Percentiles rank a stretch among this genome's conserved stretches.
These are phyloP conservation scores for Emmonsiellopsis sp. DNA, from an alignment of 2,329 filamentous ascomycete genomes.

Conservation along the genomic window DNA sequence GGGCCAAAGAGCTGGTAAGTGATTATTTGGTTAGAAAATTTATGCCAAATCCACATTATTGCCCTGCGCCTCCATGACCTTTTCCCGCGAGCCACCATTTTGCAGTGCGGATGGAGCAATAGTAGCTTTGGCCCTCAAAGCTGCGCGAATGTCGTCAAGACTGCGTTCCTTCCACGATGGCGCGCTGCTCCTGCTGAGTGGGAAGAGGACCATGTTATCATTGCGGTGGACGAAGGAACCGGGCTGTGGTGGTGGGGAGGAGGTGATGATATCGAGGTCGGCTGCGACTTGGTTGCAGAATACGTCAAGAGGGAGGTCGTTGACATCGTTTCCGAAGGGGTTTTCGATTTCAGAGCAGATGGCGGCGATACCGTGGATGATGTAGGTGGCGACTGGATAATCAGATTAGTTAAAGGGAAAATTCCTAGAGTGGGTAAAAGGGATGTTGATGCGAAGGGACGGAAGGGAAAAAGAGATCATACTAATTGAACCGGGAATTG, in stretches of 20 bases:
- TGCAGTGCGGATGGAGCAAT: slow-evolving; percentile 6
- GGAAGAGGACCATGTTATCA: slow-evolving; percentile 49
- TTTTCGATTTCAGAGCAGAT: slow-evolving; percentile 81
- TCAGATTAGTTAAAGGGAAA: not conserved
- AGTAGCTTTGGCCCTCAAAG: slow-evolving; percentile 28
- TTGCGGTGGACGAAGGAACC: slow-evolving; percentile 43
- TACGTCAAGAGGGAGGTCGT: slow-evolving; percentile 66
- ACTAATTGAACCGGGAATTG: slow-evolving; percentile 65
- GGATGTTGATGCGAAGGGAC: not conserved
- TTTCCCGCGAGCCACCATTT: slow-evolving; percentile 5
- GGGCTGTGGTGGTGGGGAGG: slow-evolving; percentile 43
- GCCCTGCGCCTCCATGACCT: slow-evolving; percentile 4
- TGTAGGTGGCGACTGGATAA: slow-evolving; percentile 56
- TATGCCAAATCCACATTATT: not conserved
- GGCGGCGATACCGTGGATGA: slow-evolving; percentile 66
- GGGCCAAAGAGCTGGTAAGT: not conserved
- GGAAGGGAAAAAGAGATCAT: slow-evolving; percentile 6
- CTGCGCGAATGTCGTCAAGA: slow-evolving; percentile 38
- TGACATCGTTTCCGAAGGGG: slow-evolving; percentile 75
- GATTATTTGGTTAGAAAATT: not conserved
- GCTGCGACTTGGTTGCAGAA: slow-evolving; percentile 67
- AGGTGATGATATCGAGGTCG: slow-evolving; percentile 66
- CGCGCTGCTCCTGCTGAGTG: slow-evolving; percentile 43
- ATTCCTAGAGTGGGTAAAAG: not conserved
- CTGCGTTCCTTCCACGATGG: slow-evolving; percentile 41